Percentiles rank a stretch among this genome's conserved stretches.
These are phyloP conservation scores for Brasenia schreberi DNA, from an alignment of 164 flowering plant species.

Conservation along the genomic window DNA sequence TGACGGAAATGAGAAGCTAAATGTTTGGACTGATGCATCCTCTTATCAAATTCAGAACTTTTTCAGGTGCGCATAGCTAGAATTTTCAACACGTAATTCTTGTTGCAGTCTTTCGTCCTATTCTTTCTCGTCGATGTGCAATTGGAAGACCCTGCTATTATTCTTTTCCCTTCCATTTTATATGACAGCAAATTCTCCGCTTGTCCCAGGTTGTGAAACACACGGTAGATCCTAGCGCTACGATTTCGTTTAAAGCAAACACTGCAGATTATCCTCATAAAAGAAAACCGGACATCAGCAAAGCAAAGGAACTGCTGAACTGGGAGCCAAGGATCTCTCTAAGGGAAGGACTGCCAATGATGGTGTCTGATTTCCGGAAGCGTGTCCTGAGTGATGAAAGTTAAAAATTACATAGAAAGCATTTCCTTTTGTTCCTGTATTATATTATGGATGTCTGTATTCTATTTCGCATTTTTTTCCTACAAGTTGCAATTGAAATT, in stretches of 20 bases:
- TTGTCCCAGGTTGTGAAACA: conserved; percentile 62
- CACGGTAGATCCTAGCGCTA: conserved; percentile 67
- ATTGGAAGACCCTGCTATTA: too few relatives aligned
- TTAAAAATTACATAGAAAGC: not conserved
- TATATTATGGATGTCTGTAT: not conserved
- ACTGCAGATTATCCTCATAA: conserved; percentile 92
- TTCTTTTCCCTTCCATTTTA: too few relatives aligned
- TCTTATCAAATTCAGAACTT: not conserved
- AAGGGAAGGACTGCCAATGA: conserved; percentile 64
- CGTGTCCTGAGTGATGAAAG: conserved; percentile 50
- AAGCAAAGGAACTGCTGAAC: conserved; percentile 74
- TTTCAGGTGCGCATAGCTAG: conserved; percentile 90
- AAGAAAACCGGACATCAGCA: conserved; percentile 86
- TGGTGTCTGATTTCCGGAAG: conserved; percentile 73
- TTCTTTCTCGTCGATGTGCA: too few relatives aligned
- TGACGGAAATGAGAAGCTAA: too few relatives aligned
- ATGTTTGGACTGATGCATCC: too few relatives aligned
- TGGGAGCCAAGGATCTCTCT: conserved; percentile 87
- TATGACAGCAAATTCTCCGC: too few relatives aligned
- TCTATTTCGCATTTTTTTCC: not conserved
- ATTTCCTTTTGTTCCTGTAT: not conserved
- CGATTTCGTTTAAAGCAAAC: conserved; percentile 60
- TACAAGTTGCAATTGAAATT: too few relatives aligned
- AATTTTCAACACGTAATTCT: conserved; percentile 51
- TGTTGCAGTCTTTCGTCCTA: too few relatives aligned